These are phyloP conservation scores for Fusarium stilboides DNA, from an alignment of 2,329 filamentous ascomycete genomes.

Conservation along the genomic window DNA sequence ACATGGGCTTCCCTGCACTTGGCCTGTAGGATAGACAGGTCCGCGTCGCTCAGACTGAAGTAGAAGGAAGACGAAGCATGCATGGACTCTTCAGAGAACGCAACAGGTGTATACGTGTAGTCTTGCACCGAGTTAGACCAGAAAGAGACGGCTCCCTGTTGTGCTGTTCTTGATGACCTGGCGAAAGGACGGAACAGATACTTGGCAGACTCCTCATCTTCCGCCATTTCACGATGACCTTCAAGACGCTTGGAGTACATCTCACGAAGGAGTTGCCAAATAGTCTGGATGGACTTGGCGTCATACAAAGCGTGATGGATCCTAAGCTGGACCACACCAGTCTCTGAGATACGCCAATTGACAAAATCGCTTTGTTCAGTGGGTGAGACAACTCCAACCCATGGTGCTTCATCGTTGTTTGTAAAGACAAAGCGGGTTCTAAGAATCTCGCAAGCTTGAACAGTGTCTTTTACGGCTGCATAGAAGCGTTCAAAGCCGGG, in stretches of 20 bases:
- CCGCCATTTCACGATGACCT: neutral
- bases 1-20: slow-evolving; percentile 7
- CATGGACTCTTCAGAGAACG: neutral
- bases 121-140: neutral
- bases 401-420: slow-evolving; percentile 16
- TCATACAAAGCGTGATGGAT: slow-evolving; percentile 35
- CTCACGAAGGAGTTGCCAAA: neutral
- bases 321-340: neutral
- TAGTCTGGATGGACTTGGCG: slow-evolving; percentile 1
- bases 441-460: slow-evolving; percentile 21
- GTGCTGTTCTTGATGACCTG: neutral
- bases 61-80: slow-evolving; percentile 23
- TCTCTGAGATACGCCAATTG: slow-evolving; percentile 5
- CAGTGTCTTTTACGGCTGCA: slow-evolving; percentile 15
- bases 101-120: slow-evolving; percentile 11
- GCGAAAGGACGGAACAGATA: slow-evolving; percentile 25
- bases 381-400: slow-evolving; percentile 30
- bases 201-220: neutral
- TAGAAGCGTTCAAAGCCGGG: slow-evolving; percentile 7
- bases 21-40: slow-evolving; percentile 9
- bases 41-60: neutral
- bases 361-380: slow-evolving; percentile 23
- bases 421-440: slow-evolving; percentile 29
- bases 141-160: neutral
- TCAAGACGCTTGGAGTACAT: slow-evolving; percentile 6